Percentiles rank a stretch among this genome's conserved stretches.
Evolutionary conservation across 2,329 filamentous ascomycete genomes (phyloP).

Genomic region (Cytospora chrysosperma): DNA sequence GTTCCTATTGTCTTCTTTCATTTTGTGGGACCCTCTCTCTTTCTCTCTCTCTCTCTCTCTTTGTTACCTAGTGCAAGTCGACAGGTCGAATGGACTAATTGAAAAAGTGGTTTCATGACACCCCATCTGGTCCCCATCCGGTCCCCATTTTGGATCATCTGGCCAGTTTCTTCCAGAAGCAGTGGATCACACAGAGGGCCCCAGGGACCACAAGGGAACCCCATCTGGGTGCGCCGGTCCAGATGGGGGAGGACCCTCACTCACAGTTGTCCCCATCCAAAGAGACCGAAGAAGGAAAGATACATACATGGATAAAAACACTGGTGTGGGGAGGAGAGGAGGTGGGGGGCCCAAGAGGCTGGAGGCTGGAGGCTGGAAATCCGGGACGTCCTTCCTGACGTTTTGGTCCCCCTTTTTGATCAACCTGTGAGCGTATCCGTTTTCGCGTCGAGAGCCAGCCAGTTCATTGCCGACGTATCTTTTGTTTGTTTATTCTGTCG

Average conservation of each 20-base stretch:
- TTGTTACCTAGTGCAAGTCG: too few relatives aligned
- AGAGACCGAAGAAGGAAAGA: neutral
- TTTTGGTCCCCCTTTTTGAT: neutral
- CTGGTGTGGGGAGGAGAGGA: neutral
- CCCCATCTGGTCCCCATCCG: too few relatives aligned
- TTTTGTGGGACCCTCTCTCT: neutral
- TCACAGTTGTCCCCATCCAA: neutral
- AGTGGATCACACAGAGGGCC: neutral
- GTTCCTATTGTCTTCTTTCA: neutral
- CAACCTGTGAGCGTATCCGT: neutral
- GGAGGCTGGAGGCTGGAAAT: neutral
- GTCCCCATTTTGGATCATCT: neutral
- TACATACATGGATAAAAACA: too few relatives aligned
- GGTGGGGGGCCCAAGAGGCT: too few relatives aligned
- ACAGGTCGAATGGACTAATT: neutral
- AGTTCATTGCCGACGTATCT: too few relatives aligned
- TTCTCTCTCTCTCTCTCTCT: too few relatives aligned
- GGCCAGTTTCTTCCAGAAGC: neutral
- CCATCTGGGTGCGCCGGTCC: neutral
- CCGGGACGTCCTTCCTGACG: neutral
- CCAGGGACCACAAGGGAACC: neutral
- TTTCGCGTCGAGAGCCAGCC: too few relatives aligned
- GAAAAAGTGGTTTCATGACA: neutral
- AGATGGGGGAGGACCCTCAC: neutral
- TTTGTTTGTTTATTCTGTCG: too few relatives aligned